Base-by-base conservation (phyloP, 2,329 filamentous ascomycete genomes). In the Scedosporium apiospermum region DNA sequence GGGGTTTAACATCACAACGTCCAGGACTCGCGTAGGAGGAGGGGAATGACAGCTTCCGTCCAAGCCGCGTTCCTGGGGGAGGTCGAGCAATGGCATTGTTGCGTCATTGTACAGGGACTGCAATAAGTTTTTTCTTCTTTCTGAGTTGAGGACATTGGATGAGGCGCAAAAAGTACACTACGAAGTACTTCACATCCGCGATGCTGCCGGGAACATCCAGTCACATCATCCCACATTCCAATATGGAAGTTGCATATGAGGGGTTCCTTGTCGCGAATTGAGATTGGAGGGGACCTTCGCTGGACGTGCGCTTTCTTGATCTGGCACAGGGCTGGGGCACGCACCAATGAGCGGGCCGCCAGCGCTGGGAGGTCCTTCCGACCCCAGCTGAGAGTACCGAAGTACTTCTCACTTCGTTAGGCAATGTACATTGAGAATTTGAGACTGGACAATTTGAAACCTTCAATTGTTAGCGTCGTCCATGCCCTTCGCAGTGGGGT, bases 141-240 rank as follows among this genome's bases (percentile, higher is more conserved):
- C 12, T 38, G 34, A 38, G 34, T 38, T 12, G 10, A 38, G 3
- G n/a, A n/a, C n/a, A n/a, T n/a, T n/a, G 34, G 10, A 38, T 12
- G 34, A 38, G 34, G 3, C 34, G 34, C 6, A 38, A 38, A 38
- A 38, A 38, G 10, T 38, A 38, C 34, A 30, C 42, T 46, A 58
- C n/a, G 53, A 42, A 4, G 16, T 5, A 16, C n/a, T 2, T 4
- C 18, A 6, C 27, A 38, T 34, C 30, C 30, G 30, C 30, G 30
- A 34, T 4, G 10, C 57, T 65, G 26, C 64, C 12, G 42, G 44
- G 30, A 44, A 68, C 70, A 88, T 68, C 88, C 83, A 42, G 87
- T 78, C 2, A 77, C 76, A 67, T 87, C 83, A 64, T 96, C 91
- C 66, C 91, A 83, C 71, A 96, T 73, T 60, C 81, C 84, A 71